A percentile compares a stretch with the other conserved stretches of the same genome.
Conservation (phyloP, 2,329 filamentous ascomycete species). For the Paecilomyces formosus region DNA sequence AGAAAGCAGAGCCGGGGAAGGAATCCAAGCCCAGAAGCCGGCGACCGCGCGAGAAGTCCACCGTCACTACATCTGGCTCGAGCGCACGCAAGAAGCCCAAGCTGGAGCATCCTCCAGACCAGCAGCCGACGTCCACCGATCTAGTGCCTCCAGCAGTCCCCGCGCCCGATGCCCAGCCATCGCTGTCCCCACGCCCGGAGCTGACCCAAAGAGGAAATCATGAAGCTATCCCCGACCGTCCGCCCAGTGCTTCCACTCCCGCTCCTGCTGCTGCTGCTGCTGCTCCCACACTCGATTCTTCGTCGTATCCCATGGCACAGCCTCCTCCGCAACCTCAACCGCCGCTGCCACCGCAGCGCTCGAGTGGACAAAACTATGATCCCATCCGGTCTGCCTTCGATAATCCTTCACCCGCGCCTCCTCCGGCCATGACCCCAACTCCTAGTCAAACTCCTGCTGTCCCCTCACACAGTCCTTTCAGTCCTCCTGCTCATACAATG, state of each 20-base stretch:
- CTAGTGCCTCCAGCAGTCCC: conserved; percentile 21
- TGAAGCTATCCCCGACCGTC: conserved; percentile 32
- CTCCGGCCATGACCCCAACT: conserved; percentile 34
- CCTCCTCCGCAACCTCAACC: conserved; percentile 23
- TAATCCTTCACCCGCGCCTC: conserved; percentile 27
- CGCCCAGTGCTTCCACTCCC: conserved; percentile 25
- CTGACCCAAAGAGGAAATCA: conserved; percentile 25
- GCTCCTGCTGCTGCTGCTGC: conserved; percentile 8
- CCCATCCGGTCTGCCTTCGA: conserved; percentile 69
- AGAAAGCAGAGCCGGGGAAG: conserved; percentile 16
- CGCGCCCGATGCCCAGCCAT: conserved; percentile 6
- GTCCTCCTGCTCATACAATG: conserved; percentile 39
- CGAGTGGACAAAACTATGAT: conserved; percentile 79
- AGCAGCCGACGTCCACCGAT: conserved; percentile 35
- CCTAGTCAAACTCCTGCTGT: conserved; percentile 60
- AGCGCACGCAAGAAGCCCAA: conserved; percentile 42
- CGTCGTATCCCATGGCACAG: conserved; percentile 12
- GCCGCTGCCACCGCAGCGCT: conserved; percentile 43
- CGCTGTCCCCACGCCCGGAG: conserved; percentile 1
- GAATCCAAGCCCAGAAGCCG: conserved; percentile 19
- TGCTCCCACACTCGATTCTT: conserved; percentile 17
- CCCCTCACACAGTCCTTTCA: conserved; percentile 42
- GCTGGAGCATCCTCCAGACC: conserved; percentile 25
- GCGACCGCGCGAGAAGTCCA: conserved; percentile 29
- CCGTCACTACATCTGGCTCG: conserved; percentile 10